Percentiles rank a stretch among this genome's conserved stretches.
Conservation (phyloP, 176 grass and related monocot genomes). For the Musa troglodytarum region DNA sequence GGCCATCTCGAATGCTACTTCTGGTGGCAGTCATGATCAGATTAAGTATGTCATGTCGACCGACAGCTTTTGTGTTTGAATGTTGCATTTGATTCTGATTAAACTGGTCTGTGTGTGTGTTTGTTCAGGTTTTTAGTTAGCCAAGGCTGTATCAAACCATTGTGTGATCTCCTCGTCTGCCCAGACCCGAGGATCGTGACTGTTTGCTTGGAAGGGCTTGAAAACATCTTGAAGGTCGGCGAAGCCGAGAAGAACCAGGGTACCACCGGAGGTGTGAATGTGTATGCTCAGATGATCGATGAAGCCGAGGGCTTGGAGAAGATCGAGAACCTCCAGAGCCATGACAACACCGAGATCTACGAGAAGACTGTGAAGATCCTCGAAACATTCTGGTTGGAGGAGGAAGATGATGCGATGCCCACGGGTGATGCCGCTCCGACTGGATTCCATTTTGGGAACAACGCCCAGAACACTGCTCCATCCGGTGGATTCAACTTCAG, state of each 20-base stretch:
- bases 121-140: slow-evolving; percentile 47
- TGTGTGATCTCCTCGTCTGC: slow-evolving; percentile 75
- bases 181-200: slow-evolving; percentile 72
- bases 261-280: slow-evolving; percentile 38
- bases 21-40: slow-evolving; percentile 76
- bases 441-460: slow-evolving; percentile 51
- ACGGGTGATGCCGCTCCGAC: slow-evolving; percentile 32
- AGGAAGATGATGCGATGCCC: slow-evolving; percentile 80
- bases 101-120: slow-evolving; percentile 5
- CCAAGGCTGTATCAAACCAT: slow-evolving; percentile 74
- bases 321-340: slow-evolving; percentile 84
- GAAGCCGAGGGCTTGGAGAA: slow-evolving; percentile 84
- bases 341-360: slow-evolving; percentile 86
- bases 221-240: slow-evolving; percentile 89
- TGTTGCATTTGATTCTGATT: not conserved
- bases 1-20: slow-evolving; percentile 97
- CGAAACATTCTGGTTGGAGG: slow-evolving; percentile 81
- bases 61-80: not conserved
- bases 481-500: slow-evolving; percentile 62
- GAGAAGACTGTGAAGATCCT: slow-evolving; percentile 96
- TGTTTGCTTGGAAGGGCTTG: slow-evolving; percentile 88
- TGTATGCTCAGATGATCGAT: slow-evolving; percentile 70
- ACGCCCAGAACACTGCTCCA: slow-evolving; percentile 23
- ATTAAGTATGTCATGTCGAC: slow-evolving; percentile 56
- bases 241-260: slow-evolving; percentile 61